Conservation (phyloP, 2,329 filamentous ascomycete genomes). For the Fusarium nanum region DNA sequence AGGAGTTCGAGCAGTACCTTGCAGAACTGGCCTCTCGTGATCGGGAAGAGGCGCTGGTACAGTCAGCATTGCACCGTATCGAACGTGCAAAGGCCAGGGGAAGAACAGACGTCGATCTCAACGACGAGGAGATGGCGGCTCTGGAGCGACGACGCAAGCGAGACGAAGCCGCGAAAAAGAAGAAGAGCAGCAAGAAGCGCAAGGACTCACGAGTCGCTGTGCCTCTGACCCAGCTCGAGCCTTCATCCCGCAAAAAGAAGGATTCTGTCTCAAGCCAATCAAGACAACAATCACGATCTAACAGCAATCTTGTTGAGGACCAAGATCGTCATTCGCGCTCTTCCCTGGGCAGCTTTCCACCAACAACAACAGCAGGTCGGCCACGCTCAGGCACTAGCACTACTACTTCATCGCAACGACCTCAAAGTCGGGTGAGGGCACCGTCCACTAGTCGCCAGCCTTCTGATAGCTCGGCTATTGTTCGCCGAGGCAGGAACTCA, state of each 20-base stretch:
- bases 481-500: constrained; percentile 50
- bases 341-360: constrained; percentile 64
- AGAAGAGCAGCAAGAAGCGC: constrained; percentile 53
- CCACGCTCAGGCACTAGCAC: constrained; percentile 55
- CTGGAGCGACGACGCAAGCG: constrained; percentile 76
- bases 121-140: constrained; percentile 81
- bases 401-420: constrained; percentile 54
- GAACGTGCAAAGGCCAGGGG: constrained; percentile 80
- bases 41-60: constrained; percentile 79
- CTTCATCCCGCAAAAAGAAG: constrained; percentile 54
- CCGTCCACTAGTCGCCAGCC: constrained; percentile 54
- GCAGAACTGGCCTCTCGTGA: constrained; percentile 69
- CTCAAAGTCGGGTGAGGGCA: constrained; percentile 50
- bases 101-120: constrained; percentile 82
- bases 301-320: constrained; percentile 51
- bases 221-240: constrained; percentile 64
- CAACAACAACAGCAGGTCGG: constrained; percentile 57
- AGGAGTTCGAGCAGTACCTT: constrained; percentile 61
- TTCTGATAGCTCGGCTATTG: constrained; percentile 56
- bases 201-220: constrained; percentile 64
- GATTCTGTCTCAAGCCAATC: constrained; percentile 51
- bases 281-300: constrained; percentile 53
- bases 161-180: constrained; percentile 54
- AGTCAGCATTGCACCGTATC: constrained; percentile 83
- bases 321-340: constrained; percentile 55